Base-by-base conservation (phyloP, 768 basidiomycete genomes). In the Lactarius psammicola region DNA sequence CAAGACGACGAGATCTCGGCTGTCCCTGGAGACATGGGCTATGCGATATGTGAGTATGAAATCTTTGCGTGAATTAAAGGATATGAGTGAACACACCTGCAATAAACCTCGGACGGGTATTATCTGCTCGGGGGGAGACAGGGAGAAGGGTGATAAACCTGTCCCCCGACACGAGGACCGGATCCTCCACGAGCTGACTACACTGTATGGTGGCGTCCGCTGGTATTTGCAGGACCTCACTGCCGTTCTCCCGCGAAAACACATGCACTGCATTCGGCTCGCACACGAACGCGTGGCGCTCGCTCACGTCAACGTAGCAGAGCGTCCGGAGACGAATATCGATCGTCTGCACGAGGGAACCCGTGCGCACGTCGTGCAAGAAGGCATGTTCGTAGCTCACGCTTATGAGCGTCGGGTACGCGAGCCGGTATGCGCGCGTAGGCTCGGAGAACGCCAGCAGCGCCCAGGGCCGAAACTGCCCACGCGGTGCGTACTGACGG, bases 381-480 rank as follows among this genome's bases (percentile, higher is more conserved):
- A 81, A 89, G 0, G 85, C 85, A 42, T 74, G 73, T 23, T 75
- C 71, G 17, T 68, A 42, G 1, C 81, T 78, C 0, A 81, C 80
- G 2, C 84, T 82, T 2, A 88, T 75, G 3, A 92, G 75, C 11
- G 80, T 82, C 1, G 90, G 89, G 71, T 86, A 87, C 13, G 85
- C 85, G 65, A 89, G 84, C 18, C 88, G 82, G 74, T 83, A 91
- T 0, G 89, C 89, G 10, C 73, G 75, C 13, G 76, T 71, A 30
- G 33, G 26, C 51, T 76, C 78, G 4, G 86, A 85, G 54, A 80
- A 74, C 13, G 71, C 71, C 11, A 91, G 75, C 20, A 42, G 74
- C 0, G 85, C 84, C 83, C 87, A 89, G 0, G 89, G 84, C 34
- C 74, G 76, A 72, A 91, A 91, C 59, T 82, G 83, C 0, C 87